Evolutionary conservation across 805 yeast genomes (phyloP), one percentile per base, ranked within the genome.

Genomic region (Henningerozyma blattae): DNA sequence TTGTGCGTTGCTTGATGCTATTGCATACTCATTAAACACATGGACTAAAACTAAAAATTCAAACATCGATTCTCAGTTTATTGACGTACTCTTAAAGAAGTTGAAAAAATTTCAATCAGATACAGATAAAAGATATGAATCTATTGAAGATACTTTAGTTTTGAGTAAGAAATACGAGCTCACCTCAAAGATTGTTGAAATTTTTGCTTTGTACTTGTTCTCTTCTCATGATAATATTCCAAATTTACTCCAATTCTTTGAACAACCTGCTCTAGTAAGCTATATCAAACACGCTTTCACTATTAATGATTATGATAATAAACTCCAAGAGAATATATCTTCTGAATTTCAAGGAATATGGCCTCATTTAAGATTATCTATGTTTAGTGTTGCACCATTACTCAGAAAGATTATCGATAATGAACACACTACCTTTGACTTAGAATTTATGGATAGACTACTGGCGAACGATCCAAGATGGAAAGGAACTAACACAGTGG

Each of bases 11-110:
- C 64, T 82, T 15, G 86, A 81, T 50, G 75, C 93, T 0, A 65
- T 86, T 18, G 70, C 91, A 0, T 59, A 71, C 32, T 86, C 93
- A 1, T 72, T 77, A 46, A 82, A 81, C 50, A 70, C 84, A 0
- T 82, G 94, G 93, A 72, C 79, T 0, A 67, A 77, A 1, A 71
- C 74, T 0, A 67, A 72, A 33, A 70, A 72, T 29, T 70, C 65
- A 5, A 61, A 61, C 22, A 52, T 63, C 5, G 84, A 77, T 45
- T 47, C 46, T 2, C 47, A 45, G 16, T 60, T 64, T 30, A 53
- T 61, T 17, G 37, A 46, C 19, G 47, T 52, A 4, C 43, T 65
- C 18, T 46, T 62, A 18, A 48, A 50, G 19, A 74, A 47, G 45
- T 67, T 34, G 29, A 55, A 28, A 50, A 59, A 37, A 38, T 68